These are phyloP conservation scores for Ceratocystis diversiconidia DNA, from an alignment of 2,329 filamentous ascomycete genomes.

Conservation along the genomic window DNA sequence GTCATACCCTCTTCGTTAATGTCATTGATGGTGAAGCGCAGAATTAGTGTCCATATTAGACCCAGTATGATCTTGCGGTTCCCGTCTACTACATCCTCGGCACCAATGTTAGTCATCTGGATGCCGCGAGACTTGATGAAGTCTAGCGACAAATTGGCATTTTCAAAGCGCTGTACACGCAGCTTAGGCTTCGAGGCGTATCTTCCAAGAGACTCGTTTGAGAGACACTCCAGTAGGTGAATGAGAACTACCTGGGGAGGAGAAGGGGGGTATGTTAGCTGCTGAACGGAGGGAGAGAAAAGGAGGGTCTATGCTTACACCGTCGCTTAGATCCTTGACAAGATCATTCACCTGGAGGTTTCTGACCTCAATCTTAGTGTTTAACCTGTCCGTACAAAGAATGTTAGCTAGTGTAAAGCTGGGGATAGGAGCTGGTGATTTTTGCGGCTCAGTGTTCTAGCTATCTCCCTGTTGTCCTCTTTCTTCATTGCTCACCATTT, in stretches of 20 bases:
- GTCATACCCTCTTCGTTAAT: conserved; percentile 98
- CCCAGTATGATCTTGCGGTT: conserved; percentile 96
- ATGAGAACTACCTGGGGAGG: conserved; percentile 67
- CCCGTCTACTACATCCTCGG: conserved; percentile 94
- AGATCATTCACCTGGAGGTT: conserved; percentile 73
- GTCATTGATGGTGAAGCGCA: conserved; percentile 95
- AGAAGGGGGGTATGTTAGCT: conserved; percentile 3
- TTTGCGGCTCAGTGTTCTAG: not conserved
- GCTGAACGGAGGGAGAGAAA: not conserved
- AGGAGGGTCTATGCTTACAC: conserved; percentile 44
- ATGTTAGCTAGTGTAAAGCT: not conserved
- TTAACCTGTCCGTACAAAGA: conserved; percentile 50
- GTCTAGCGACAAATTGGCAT: conserved; percentile 88
- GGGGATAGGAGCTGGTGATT: too few relatives aligned
- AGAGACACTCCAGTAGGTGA: conserved; percentile 91
- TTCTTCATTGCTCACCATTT: conserved; percentile 51
- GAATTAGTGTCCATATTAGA: conserved; percentile 95
- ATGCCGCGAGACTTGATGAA: conserved; percentile 86
- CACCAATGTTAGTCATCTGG: conserved; percentile 96
- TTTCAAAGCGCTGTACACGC: conserved; percentile 92
- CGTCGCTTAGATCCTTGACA: conserved; percentile 80
- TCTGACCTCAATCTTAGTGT: conserved; percentile 77
- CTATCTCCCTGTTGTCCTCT: not conserved
- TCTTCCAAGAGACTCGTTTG: conserved; percentile 82
- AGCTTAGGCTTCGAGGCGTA: conserved; percentile 95